These are phyloP conservation scores for Rhamnella rubrinervis DNA, from an alignment of 331 rosid species.

Conservation along the genomic window DNA sequence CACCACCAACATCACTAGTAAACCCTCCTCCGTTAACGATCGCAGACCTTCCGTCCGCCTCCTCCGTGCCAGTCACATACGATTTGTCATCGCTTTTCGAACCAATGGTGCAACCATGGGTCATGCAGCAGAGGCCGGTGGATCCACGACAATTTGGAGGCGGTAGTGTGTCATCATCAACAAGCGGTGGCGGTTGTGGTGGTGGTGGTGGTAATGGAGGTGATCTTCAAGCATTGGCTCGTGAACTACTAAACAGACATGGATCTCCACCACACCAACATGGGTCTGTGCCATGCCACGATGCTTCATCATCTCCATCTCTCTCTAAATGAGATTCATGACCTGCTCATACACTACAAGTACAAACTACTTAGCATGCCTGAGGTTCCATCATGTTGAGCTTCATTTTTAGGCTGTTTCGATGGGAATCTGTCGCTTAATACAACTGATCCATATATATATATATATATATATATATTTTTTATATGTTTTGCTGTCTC, in stretches of 20 bases:
- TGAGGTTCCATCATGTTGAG: slow-evolving; percentile 23
- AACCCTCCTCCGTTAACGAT: slow-evolving; percentile 37
- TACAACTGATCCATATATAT: slow-evolving; percentile 27
- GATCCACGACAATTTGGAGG: slow-evolving; percentile 47
- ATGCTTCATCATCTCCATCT: slow-evolving; percentile 46
- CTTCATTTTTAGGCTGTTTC: slow-evolving; percentile 29
- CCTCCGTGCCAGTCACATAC: slow-evolving; percentile 43
- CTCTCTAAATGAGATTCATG: slow-evolving; percentile 49
- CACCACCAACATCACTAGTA: slow-evolving; percentile 33
- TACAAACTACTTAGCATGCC: slow-evolving; percentile 32
- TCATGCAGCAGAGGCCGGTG: slow-evolving; percentile 52
- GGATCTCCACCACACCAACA: slow-evolving; percentile 29
- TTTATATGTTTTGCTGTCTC: not conserved
- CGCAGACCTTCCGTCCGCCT: slow-evolving; percentile 46
- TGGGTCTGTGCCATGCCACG: slow-evolving; percentile 37
- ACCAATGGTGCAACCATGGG: slow-evolving; percentile 73
- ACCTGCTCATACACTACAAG: not conserved
- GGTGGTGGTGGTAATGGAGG: slow-evolving; percentile 25
- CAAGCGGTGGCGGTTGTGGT: not conserved
- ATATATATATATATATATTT: not conserved
- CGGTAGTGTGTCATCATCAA: slow-evolving; percentile 18
- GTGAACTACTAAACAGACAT: slow-evolving; percentile 60
- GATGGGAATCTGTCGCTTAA: slow-evolving; percentile 40
- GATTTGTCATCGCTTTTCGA: slow-evolving; percentile 84
- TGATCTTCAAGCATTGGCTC: slow-evolving; percentile 76